A percentile compares a stretch with the other conserved stretches of the same genome.
Conservation (phyloP, 768 basidiomycete species). For the Leccinum subtestaceum region DNA sequence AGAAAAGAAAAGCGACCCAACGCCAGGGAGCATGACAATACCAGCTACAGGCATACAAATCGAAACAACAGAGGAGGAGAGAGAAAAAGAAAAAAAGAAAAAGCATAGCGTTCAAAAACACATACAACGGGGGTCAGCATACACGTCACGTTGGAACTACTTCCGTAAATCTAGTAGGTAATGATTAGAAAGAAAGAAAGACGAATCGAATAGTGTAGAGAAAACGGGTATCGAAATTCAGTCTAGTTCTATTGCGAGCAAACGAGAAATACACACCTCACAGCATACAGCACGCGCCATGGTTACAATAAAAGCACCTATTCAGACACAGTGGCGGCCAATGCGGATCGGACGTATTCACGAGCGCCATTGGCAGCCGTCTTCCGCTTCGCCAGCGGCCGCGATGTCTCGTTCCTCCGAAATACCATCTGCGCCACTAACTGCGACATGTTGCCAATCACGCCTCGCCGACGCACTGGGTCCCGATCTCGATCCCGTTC, state of each 20-base stretch:
- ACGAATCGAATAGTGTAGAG: constrained; percentile 12
- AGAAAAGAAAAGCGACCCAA: constrained; percentile 2
- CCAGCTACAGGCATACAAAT: constrained; percentile 31
- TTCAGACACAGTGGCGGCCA: constrained; percentile 24
- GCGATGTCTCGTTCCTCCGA: constrained; percentile 38
- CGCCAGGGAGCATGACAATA: constrained; percentile 11
- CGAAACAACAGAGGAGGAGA: not conserved
- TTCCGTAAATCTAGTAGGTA: constrained; percentile 11
- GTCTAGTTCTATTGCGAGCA: constrained; percentile 17
- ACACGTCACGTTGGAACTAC: constrained; percentile 20
- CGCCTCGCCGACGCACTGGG: constrained; percentile 20
- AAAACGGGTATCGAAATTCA: constrained; percentile 14
- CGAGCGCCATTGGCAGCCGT: constrained; percentile 14
- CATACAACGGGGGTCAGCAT: constrained; percentile 19
- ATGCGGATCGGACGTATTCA: constrained; percentile 29
- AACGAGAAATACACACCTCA: constrained; percentile 24
- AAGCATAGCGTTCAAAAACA: constrained; percentile 24
- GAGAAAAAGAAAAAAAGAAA: constrained; percentile 5
- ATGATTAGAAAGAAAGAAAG: constrained; percentile 9
- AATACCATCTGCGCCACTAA: constrained; percentile 49
- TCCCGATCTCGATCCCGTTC: constrained; percentile 8
- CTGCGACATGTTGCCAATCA: constrained; percentile 35
- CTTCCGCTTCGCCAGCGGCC: constrained; percentile 39
- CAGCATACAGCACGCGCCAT: constrained; percentile 13
- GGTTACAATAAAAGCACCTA: constrained; percentile 10